Conservation (phyloP, 208 protist genomes). For the Cochliopodium minus region DNA sequence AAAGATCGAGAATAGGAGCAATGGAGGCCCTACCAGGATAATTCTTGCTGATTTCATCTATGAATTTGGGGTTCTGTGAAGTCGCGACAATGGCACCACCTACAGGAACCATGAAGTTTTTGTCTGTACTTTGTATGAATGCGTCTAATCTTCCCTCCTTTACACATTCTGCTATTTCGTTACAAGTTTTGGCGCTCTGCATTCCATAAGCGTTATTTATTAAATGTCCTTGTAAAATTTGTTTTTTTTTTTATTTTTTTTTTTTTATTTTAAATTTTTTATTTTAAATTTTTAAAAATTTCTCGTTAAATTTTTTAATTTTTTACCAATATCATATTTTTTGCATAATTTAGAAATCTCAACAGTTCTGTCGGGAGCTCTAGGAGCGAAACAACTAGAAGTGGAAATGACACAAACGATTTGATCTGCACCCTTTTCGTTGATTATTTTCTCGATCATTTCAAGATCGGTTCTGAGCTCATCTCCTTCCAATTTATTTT, state of each 20-base stretch:
- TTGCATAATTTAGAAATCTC: conserved; percentile 67
- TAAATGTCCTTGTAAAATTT: no score
- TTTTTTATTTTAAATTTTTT: no score
- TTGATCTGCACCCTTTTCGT: conserved; percentile 33
- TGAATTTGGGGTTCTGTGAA: conserved; percentile 14
- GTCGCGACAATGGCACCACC: conserved; percentile 48
- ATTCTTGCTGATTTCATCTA: conserved; percentile 29
- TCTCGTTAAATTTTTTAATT: no score
- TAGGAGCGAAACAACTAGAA: conserved; percentile 91
- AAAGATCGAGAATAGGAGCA: conserved; percentile 71
- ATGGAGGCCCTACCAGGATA: conserved; percentile 77
- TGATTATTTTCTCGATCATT: conserved; percentile 43
- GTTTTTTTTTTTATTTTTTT: no score
- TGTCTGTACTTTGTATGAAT: conserved; percentile 88
- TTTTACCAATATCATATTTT: conserved; percentile 39
- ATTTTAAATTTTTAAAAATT: no score
- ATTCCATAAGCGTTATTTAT: conserved; percentile 96
- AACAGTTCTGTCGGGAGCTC: conserved; percentile 73
- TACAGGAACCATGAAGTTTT: conserved; percentile 96
- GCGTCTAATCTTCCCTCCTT: conserved; percentile 57
- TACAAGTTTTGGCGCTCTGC: conserved; percentile 59
- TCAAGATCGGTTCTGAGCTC: conserved; percentile 47
- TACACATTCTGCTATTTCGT: conserved; percentile 44
- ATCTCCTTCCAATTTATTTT: conserved; percentile 19
- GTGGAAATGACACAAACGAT: conserved; percentile 86